Conservation (phyloP, 2,329 filamentous ascomycete species). For the Scedosporium minutisporum region DNA sequence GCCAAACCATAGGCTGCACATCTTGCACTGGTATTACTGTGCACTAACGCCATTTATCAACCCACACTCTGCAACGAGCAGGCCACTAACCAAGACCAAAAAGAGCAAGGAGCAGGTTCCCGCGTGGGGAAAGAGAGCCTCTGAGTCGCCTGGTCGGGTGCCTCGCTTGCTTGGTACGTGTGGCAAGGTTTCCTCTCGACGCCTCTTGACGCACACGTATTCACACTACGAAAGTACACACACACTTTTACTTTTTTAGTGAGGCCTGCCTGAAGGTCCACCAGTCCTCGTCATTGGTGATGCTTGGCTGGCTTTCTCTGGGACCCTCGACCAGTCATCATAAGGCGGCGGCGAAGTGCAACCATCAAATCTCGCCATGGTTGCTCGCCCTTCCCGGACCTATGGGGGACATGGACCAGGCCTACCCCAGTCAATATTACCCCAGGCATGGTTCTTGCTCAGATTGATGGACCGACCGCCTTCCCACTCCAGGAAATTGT, state of each 20-base stretch:
- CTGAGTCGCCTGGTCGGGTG: not conserved
- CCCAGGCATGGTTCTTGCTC: not conserved
- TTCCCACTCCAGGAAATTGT: not conserved
- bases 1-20: not conserved
- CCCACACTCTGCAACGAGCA: not conserved
- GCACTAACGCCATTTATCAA: conserved; percentile 5
- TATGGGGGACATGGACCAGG: not conserved
- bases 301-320: not conserved
- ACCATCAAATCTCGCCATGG: not conserved
- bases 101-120: not conserved
- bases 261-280: too few relatives aligned
- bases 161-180: not conserved
- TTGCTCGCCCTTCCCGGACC: not conserved
- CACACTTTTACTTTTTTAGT: not conserved
- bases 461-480: not conserved
- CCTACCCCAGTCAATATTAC: not conserved
- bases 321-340: not conserved
- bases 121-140: not conserved
- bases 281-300: not conserved
- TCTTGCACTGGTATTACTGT: not conserved
- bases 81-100: not conserved
- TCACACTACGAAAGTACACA: not conserved
- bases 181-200: not conserved
- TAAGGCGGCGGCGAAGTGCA: not conserved
- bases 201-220: not conserved